Percentiles rank a stretch among this genome's conserved stretches.
Evolutionary conservation across 2,329 filamentous ascomycete genomes (phyloP).

Genomic region (Botrytis tulipae): DNA sequence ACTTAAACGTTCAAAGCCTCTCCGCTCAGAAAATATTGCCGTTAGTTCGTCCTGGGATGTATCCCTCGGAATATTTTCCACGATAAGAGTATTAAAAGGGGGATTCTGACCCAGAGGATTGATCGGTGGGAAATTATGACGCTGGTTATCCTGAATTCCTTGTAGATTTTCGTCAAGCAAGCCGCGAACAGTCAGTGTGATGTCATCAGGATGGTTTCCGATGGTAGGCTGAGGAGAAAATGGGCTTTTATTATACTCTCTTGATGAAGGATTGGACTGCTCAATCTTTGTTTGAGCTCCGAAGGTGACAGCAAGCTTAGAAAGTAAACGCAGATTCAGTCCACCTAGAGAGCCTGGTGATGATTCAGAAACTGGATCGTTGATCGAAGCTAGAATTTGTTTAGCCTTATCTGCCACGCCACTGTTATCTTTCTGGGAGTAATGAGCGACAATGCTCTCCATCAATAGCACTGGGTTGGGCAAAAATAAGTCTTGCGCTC

Average conservation of each 20-base stretch:
- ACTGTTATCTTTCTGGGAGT: not conserved
- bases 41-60: constrained; percentile 95
- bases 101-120: constrained; percentile 94
- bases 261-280: too few species aligned
- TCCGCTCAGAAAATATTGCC: constrained; percentile 84
- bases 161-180: constrained; percentile 43
- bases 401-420: not conserved
- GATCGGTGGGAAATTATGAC: constrained; percentile 74
- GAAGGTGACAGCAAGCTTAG: too few species aligned
- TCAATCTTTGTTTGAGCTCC: too few species aligned
- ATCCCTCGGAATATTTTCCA: constrained; percentile 91
- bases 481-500: not conserved
- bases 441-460: not conserved
- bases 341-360: too few species aligned
- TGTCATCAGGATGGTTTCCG: constrained; percentile 64
- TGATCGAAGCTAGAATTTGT: not conserved
- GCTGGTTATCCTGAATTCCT: constrained; percentile 55
- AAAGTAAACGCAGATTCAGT: too few species aligned
- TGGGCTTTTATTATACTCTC: too few species aligned
- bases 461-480: not conserved
- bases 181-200: constrained; percentile 41
- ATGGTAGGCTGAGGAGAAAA: constrained; percentile 44
- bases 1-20: constrained; percentile 91
- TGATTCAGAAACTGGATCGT: not conserved
- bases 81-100: constrained; percentile 95